Conservation (phyloP, 768 basidiomycete species). For the Russula griseocarnosa region DNA sequence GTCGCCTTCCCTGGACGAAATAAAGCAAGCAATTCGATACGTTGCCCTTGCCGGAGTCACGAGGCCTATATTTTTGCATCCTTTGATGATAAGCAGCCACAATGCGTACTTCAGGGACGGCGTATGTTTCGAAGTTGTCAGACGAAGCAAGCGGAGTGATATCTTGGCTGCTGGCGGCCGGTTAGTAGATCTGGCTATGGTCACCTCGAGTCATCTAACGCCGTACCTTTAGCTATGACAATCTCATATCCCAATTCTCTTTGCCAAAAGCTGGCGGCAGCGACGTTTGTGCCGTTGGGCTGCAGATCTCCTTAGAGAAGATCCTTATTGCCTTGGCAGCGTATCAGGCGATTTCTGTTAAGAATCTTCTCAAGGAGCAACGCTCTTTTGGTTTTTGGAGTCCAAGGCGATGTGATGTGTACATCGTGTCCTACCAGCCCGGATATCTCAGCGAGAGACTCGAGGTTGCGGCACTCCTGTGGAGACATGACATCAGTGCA, state of each 20-base stretch:
- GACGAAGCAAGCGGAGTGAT: constrained; percentile 60
- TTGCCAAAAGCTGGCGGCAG: constrained; percentile 52
- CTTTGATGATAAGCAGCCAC: constrained; percentile 68
- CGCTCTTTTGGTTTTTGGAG: constrained; percentile 87
- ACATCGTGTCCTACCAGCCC: constrained; percentile 72
- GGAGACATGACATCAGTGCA: constrained; percentile 79
- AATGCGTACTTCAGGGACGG: constrained; percentile 67
- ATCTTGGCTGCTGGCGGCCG: constrained; percentile 79
- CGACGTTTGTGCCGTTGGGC: constrained; percentile 59
- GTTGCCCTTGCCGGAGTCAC: constrained; percentile 59
- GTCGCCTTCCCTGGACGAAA: constrained; percentile 51
- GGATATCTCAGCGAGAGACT: constrained; percentile 75
- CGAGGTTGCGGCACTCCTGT: constrained; percentile 70
- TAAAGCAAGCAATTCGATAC: constrained; percentile 58
- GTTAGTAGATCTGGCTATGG: constrained; percentile 38
- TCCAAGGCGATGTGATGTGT: constrained; percentile 85
- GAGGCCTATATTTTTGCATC: constrained; percentile 61
- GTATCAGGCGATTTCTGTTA: constrained; percentile 63
- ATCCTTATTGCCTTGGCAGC: constrained; percentile 65
- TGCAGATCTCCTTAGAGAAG: constrained; percentile 78
- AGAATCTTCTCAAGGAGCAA: constrained; percentile 68
- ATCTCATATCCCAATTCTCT: constrained; percentile 57
- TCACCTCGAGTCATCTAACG: neutral
- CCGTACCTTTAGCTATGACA: constrained; percentile 57
- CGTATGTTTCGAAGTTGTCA: constrained; percentile 68